Base-by-base conservation (phyloP, 2,329 filamentous ascomycete species). In the Hymenotorrendiella dingleyae region DNA sequence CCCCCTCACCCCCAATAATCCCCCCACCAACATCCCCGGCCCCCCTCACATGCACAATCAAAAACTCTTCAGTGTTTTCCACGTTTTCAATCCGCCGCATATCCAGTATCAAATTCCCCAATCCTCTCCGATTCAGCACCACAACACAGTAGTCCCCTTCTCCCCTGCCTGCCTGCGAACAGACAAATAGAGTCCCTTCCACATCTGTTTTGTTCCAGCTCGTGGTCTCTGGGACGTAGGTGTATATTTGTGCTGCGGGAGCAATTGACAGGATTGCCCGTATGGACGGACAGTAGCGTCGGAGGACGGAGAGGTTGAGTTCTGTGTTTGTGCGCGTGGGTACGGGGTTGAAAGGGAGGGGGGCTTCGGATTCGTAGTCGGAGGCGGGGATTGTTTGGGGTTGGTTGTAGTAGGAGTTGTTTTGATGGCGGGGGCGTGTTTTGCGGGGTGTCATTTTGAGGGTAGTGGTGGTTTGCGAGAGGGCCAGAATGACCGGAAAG, bases 181-280 rank as follows among this genome's bases (percentile, higher is more conserved):
- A 94, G 40, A 97, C 78, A 63, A 97, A 98, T 51, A 97, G 70
- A 10, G 87, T 86, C 28, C 93, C 93, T 65, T 95, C 90, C 9
- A 90, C 76, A 43, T 82, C 85, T 34, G 77, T 78, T 69, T 94
- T 94, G 61, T 93, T 85, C 93, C 93, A 97, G 46, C 71, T 67
- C 40, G 76, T 69, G 3, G 78, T 73, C 4, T 72, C 65, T 35
- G 78, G 71, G 48, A 74, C 78, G 67, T 94, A 93, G 36, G 76
- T 77, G 70, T 96, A 97, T 53, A 96, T 76, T 26, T 93, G 86
- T 20, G 86, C 85, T 57, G 91, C 94, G 23, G 86, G 83, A 5
- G 88, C 88, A 53, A 93, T 84, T 49, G 84, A 83, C 50, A 88
- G 72, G 59, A 96, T 88, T 40, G 73, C 69, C 45, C 72, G 71